These are phyloP conservation scores for Cavenderia fasciculata DNA, from an alignment of 78 protist species.

Conservation along the genomic window DNA sequence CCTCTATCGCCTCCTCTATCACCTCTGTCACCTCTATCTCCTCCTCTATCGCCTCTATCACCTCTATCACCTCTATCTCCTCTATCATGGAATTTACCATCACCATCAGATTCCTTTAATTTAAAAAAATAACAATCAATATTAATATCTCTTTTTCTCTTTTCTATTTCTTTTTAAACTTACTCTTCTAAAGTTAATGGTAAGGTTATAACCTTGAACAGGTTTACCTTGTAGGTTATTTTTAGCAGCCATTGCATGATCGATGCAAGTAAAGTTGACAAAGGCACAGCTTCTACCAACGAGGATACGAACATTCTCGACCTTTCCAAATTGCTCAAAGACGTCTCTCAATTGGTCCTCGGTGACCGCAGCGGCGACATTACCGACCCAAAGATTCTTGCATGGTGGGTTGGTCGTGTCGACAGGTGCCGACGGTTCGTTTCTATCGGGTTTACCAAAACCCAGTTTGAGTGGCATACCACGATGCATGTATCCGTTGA, in stretches of 20 bases:
- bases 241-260: constrained; percentile 41
- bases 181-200: constrained; percentile 71
- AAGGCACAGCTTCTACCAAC: constrained; percentile 62
- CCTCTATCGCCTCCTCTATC: not conserved
- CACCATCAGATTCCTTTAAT: no score
- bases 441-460: constrained; percentile 41
- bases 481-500: constrained; percentile 13
- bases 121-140: no score
- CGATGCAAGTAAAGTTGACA: constrained; percentile 38
- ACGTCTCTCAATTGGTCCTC: constrained; percentile 6
- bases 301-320: constrained; percentile 61
- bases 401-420: constrained; percentile 21
- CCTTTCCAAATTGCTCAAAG: constrained; percentile 49
- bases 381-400: constrained; percentile 78
- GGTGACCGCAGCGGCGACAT: constrained; percentile 28
- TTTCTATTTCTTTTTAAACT: not conserved
- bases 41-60: constrained; percentile 1
- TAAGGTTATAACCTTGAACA: constrained; percentile 24
- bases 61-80: constrained; percentile 4
- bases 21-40: not conserved
- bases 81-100: not conserved
- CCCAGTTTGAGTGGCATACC: constrained; percentile 60
- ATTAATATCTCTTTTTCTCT: not conserved
- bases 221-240: constrained; percentile 20
- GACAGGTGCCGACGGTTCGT: not conserved